phyloP scores from a whole-genome alignment of 495 filamentous ascomycete genomes.

The Darksidea phi region DNA sequence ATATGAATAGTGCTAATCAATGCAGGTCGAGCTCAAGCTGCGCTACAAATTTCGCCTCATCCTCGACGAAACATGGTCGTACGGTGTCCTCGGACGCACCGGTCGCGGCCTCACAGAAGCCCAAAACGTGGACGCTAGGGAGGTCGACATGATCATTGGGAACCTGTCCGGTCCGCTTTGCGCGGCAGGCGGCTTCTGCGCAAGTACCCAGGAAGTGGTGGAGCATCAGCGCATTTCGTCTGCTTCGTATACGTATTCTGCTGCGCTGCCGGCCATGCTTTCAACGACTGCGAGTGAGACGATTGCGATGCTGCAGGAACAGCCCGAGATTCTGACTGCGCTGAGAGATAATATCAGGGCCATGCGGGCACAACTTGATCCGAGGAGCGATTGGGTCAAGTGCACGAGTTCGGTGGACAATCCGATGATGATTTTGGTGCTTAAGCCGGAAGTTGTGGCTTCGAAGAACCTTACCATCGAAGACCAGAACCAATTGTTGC shows the following conservation, averaged over 20 bases:
- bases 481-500: constrained; percentile 82
- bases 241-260: constrained; percentile 89
- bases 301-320: constrained; percentile 76
- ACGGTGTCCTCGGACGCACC: constrained; percentile 86
- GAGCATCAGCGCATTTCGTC: constrained; percentile 93
- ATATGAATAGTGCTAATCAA: constrained; percentile 17
- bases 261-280: constrained; percentile 87
- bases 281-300: constrained; percentile 93
- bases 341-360: constrained; percentile 78
- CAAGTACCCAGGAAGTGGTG: constrained; percentile 81
- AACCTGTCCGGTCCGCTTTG: constrained; percentile 87
- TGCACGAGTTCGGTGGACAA: constrained; percentile 83
- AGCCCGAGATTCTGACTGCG: constrained; percentile 70
- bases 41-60: constrained; percentile 97
- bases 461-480: constrained; percentile 62
- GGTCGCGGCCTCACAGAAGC: constrained; percentile 91
- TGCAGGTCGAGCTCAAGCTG: constrained; percentile 80
- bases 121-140: constrained; percentile 86
- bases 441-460: constrained; percentile 80
- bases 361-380: constrained; percentile 85
- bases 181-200: constrained; percentile 93
- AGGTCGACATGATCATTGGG: constrained; percentile 94
- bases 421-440: constrained; percentile 77
- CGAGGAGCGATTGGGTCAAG: constrained; percentile 85
- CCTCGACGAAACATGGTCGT: constrained; percentile 95